Evolutionary conservation across 75 land plant species (phyloP).

Genomic region (Pinus taeda): DNA sequence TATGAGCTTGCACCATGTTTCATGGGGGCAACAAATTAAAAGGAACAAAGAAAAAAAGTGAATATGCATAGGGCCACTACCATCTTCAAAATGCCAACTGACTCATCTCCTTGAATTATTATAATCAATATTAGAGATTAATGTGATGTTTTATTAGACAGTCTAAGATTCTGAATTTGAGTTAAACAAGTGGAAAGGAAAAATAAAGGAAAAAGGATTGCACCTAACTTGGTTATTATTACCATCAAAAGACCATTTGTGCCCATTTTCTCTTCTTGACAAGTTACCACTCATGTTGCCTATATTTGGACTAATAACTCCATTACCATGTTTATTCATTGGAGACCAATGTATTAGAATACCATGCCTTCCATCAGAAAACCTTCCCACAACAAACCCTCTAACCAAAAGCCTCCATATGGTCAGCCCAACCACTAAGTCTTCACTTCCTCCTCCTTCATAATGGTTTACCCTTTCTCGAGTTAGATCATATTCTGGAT

Average conservation of each 20-base stretch:
- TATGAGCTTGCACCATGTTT: too few relatives aligned
- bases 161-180: constrained; percentile 25
- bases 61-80: neutral
- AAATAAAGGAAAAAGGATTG: constrained; percentile 34
- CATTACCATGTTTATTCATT: neutral
- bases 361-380: constrained; percentile 28
- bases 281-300: constrained; percentile 10
- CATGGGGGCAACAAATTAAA: too few relatives aligned
- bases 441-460: too few relatives aligned
- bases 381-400: too few relatives aligned
- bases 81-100: constrained; percentile 43
- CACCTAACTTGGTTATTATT: constrained; percentile 28
- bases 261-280: constrained; percentile 1
- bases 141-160: constrained; percentile 22
- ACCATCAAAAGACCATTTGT: neutral
- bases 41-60: too few relatives aligned
- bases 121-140: constrained; percentile 15
- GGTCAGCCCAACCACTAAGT: too few relatives aligned
- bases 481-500: too few relatives aligned
- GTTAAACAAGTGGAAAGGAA: constrained; percentile 53
- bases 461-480: too few relatives aligned
- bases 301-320: neutral
- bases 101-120: constrained; percentile 11
- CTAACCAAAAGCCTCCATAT: too few relatives aligned
- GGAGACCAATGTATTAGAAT: neutral